A percentile compares a stretch with the other conserved stretches of the same genome.
Conservation (phyloP, 129 eudicot species). For the Apium graveolens region DNA sequence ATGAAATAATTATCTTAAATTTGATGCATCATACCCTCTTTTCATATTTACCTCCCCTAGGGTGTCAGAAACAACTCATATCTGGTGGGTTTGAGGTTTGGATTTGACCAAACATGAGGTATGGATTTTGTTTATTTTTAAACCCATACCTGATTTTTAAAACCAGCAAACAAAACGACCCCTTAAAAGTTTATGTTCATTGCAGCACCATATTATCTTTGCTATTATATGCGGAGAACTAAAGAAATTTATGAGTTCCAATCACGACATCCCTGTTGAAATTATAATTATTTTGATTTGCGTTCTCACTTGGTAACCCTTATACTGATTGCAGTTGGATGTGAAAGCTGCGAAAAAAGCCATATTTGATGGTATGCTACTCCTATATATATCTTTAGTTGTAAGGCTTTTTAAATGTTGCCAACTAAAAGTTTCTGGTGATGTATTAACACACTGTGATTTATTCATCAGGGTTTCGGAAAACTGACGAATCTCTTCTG, state of each 20-base stretch:
- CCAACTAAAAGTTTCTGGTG: not conserved
- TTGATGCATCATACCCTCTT: no score
- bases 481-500: slow-evolving; percentile 45
- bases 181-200: not conserved
- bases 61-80: no score
- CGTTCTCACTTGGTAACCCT: not conserved
- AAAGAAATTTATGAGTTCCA: not conserved
- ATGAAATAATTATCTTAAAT: no score
- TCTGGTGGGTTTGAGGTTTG: no score
- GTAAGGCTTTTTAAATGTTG: not conserved
- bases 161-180: no score
- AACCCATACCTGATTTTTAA: no score
- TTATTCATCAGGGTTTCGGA: slow-evolving; percentile 35
- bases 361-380: slow-evolving; percentile 42
- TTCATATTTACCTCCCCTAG: no score
- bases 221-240: not conserved
- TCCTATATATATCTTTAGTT: not conserved
- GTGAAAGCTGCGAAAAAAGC: slow-evolving; percentile 60
- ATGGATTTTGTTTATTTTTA: no score
- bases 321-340: slow-evolving; percentile 37
- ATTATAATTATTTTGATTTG: not conserved
- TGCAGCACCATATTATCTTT: not conserved
- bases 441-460: not conserved
- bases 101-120: no score
- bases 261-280: not conserved